Base-by-base conservation (phyloP, 257 asterid genomes). In the Scutellaria galericulata region DNA sequence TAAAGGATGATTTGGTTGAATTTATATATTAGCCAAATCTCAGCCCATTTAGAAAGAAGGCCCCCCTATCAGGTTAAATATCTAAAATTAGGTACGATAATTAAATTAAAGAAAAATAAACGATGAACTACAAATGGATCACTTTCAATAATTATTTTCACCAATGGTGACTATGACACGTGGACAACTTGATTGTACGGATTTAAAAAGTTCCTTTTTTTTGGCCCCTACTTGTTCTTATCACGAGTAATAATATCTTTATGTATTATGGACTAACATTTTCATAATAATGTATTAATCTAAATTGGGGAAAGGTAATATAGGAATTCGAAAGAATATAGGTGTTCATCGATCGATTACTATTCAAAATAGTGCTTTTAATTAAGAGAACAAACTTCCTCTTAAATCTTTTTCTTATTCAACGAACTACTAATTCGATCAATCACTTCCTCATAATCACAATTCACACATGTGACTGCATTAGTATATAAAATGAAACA, bases 221-320 rank as follows among this genome's bases (percentile, higher is more conserved):
- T 68, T 63, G 78, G 76, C 76, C 82, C 79, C 82, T 78, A 68
- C 79, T 48, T 73, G 40, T 60, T 78, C 78, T 45, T 67, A 57
- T 59, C 72, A 72, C 1, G 14, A 64, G 27, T 44, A 20, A 15
- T 53, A 24, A 22, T 22, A 37, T 70, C 68, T 46, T 55, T 54
- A 31, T 76, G 75, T 72, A 51, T 52, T 51, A 73, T 48, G 41
- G 45, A 64, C 45, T 50, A 44, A 46, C 59, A 7, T 63, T 70
- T 71, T 72, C 7, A 31, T 31, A 47, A 41, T 39, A 47, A 55
- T 56, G 5, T 55, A n/a, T 40, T 15, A 68, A 68, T 67, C 64
- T 50, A 20, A 14, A 45, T 56, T 31, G 55, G 37, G 5, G 5
- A 47, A 39, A 24, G 74, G 48, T n/a, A 56, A 57, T 18, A 37